Conservation (phyloP, 2,329 filamentous ascomycete species). For the Xylaria sp. region DNA sequence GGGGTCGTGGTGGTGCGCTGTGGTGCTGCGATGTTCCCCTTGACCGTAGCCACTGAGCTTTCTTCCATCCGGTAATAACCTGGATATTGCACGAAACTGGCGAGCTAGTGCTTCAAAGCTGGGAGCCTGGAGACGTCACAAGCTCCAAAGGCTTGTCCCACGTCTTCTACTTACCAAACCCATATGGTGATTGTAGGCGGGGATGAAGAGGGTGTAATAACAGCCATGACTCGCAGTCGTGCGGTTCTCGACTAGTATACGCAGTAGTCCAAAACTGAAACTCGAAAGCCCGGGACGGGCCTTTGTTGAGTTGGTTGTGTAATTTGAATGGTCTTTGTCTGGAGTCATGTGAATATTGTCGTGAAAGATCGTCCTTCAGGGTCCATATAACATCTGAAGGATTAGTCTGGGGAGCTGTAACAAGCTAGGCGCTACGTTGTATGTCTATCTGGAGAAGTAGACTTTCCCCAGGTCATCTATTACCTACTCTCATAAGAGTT, state of each 20-base stretch:
- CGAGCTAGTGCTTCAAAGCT: slow-evolving; percentile 18
- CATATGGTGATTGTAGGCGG: slow-evolving; percentile 6
- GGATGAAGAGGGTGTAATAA: slow-evolving; percentile 8
- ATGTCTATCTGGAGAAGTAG: background rate
- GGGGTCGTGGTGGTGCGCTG: slow-evolving; percentile 25
- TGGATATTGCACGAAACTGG: slow-evolving; percentile 8
- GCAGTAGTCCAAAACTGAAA: slow-evolving; percentile 13
- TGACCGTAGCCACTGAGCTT: slow-evolving; percentile 14
- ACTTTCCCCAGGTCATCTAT: background rate
- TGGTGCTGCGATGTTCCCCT: slow-evolving; percentile 10
- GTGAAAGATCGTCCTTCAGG: background rate
- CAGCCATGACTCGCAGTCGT: slow-evolving; percentile 9
- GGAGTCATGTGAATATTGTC: slow-evolving; percentile 1
- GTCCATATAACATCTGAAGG: background rate
- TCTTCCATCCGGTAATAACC: slow-evolving; percentile 10
- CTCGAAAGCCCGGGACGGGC: slow-evolving; percentile 3
- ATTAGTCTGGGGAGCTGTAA: background rate
- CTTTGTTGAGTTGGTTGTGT: slow-evolving; percentile 3
- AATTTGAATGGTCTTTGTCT: slow-evolving; percentile 1
- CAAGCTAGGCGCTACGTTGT: background rate
- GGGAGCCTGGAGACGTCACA: slow-evolving; percentile 7
- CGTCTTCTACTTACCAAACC: background rate
- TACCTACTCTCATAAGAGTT: background rate
- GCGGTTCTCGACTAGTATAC: background rate
- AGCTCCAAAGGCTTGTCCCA: background rate